A percentile compares a stretch with the other conserved stretches of the same genome.
These are phyloP conservation scores for Tubosaeta sp. DNA, from an alignment of 768 basidiomycete genomes.

Conservation along the genomic window DNA sequence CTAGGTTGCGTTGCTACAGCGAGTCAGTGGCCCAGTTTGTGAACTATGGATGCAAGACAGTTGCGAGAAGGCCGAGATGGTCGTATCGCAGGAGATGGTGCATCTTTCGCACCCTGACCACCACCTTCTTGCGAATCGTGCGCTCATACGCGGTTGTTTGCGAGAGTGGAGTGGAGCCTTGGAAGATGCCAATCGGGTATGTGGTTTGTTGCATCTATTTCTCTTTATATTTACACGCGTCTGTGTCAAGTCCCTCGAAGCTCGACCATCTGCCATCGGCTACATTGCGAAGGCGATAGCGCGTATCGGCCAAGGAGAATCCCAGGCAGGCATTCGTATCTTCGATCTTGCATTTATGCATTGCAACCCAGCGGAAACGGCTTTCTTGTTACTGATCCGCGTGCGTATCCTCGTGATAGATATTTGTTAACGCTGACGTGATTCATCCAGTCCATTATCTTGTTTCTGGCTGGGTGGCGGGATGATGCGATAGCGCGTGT, in stretches of 20 bases:
- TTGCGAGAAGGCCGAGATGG: conserved; percentile 6
- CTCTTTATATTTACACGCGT: not conserved
- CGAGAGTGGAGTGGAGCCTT: conserved; percentile 8
- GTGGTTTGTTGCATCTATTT: not conserved
- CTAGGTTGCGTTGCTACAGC: conserved; percentile 7
- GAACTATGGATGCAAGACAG: conserved; percentile 7
- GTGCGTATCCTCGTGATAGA: not conserved
- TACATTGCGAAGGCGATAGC: conserved; percentile 14
- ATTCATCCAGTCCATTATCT: conserved; percentile 7
- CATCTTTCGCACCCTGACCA: not conserved
- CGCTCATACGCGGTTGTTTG: conserved; percentile 7
- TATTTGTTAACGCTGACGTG: not conserved
- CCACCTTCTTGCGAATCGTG: conserved; percentile 5
- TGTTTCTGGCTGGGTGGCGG: conserved; percentile 6
- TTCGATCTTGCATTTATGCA: conserved; percentile 15
- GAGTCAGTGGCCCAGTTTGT: not conserved
- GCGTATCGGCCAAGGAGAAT: conserved; percentile 11
- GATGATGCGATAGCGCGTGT: conserved; percentile 14
- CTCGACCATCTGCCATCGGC: conserved; percentile 7
- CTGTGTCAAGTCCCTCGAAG: conserved; percentile 8
- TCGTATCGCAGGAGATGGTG: conserved; percentile 5
- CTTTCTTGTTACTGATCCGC: conserved; percentile 11
- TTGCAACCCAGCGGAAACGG: conserved; percentile 4
- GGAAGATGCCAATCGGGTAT: conserved; percentile 8
- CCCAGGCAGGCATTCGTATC: conserved; percentile 4